Base-by-base conservation (phyloP, 164 flowering plant genomes). In the Aristolochia contorta region DNA sequence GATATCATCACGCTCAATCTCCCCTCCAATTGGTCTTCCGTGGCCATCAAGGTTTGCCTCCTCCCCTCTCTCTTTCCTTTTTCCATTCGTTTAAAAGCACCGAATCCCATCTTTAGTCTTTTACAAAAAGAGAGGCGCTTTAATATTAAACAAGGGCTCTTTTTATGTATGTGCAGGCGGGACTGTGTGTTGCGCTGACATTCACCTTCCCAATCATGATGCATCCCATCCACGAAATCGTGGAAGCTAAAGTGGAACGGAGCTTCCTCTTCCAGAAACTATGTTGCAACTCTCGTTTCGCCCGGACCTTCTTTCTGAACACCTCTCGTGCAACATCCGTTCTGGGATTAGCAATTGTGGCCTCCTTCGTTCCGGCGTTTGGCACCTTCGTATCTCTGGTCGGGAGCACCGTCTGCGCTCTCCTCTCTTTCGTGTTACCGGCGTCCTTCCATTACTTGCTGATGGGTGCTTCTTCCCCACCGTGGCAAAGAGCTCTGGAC, bases 321-420 rank as follows among this genome's bases (percentile, higher is more conserved):
- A 5, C 56, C 12, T 21, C 57, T 41, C 58, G 76, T 32, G 64
- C 56, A 15, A 6, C 59, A 12, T 10, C 53, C 33, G 67, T 69
- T 54, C 45, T 63, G 56, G 51, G 18, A 12, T 15, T 63, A n/a
- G 62, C 67, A 16, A 19, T 66, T n/a, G 1, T 73, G 27, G 72
- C 73, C 12, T 66, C 68, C 16, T 66, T 58, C 8, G 65, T 73
- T 5, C 76, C 76, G 0, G 72, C 67, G 4, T 73, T 73, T 56
- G 72, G 76, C 12, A 53, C 54, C 32, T 58, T 69, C 23, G 64
- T 69, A 61, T 69, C 76, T 1, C 54, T 73, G n/a, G 73, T 73
- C 16, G 76, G 76, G n/a, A 69, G 76, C 65, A 73, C 76, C 1
- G 64, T 69, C 1, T 73, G 76, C 32, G 76, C 73, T n/a, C 23